These are phyloP conservation scores for Cutaneotrichosporon cutaneum DNA, from an alignment of 1,284 basidiomycete species.

Conservation along the genomic window DNA sequence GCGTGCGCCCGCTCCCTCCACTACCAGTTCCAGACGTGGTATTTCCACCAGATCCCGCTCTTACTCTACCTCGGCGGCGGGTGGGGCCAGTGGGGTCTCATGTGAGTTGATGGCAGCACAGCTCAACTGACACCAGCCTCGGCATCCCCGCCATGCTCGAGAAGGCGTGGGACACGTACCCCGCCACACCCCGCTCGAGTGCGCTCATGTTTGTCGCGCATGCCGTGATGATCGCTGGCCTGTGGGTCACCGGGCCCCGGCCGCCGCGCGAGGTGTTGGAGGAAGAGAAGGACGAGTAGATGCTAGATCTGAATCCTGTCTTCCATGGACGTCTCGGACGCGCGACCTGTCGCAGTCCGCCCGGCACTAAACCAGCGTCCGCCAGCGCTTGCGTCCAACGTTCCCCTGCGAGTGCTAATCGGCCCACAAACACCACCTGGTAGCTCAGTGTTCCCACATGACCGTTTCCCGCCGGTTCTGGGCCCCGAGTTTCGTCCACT, in stretches of 20 bases:
- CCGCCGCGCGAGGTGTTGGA: not conserved
- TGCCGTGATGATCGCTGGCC: slow-evolving; percentile 61
- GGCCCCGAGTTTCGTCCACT: no score
- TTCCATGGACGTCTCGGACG: no score
- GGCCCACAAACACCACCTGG: no score
- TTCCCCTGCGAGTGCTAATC: no score
- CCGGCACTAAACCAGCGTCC: no score
- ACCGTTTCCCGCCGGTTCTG: no score
- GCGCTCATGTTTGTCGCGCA: slow-evolving; percentile 63
- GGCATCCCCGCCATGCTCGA: slow-evolving; percentile 66
- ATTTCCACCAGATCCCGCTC: slow-evolving; percentile 88
- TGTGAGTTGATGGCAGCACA: slow-evolving; percentile 30
- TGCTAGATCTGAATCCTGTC: not conserved
- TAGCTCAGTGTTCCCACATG: no score
- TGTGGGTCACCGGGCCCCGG: slow-evolving; percentile 39
- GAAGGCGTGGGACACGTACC: slow-evolving; percentile 84
- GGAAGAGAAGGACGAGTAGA: not conserved
- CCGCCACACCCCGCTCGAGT: slow-evolving; percentile 73
- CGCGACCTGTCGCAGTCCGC: no score
- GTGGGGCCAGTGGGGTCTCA: slow-evolving; percentile 24
- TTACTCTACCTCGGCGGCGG: slow-evolving; percentile 56
- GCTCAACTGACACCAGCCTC: slow-evolving; percentile 58
- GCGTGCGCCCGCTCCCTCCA: slow-evolving; percentile 92
- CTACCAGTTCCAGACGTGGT: slow-evolving; percentile 99
- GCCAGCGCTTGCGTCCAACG: no score